Evolutionary conservation across 352 stramenopile genomes (phyloP), one percentile per base, ranked within the genome.

Genomic region (Pythium diclinum): DNA sequence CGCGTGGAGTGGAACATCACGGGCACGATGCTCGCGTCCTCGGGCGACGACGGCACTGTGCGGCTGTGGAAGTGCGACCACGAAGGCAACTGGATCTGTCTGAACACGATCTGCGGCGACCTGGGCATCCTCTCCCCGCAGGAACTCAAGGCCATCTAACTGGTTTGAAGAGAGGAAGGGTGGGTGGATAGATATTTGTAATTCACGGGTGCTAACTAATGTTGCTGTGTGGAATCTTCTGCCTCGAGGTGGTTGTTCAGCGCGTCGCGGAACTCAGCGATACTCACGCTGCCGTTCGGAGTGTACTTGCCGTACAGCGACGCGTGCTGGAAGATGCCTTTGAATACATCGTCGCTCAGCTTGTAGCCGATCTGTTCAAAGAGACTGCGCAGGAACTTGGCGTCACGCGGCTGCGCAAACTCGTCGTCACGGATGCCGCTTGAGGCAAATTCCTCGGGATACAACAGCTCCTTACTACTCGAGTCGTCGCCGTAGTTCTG

Each of bases 1-100:
- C 86, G 93, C 40, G 96, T 97, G 55, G 89, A 98, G 74, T 99
- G 94, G 94, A 98, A 98, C 67, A 87, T 99, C 44, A 98, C 96
- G 10, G 96, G 96, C 25, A 98, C 95, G 14, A 97, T 98, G 67
- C 72, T 99, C 52, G 94, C 94, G 32, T 97, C 87, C 49, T 97
- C 87, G 3, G 93, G 96, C 8, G 96, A 99, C 73, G 89, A 96
- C 57, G 95, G 95, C 54, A 95, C 92, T 14, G 90, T 99, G n/a
- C 83, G 93, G 53, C 85, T 99, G 71, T 99, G 93, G 94, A 97
- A 98, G 71, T 89, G 83, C 69, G 89, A 98, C 72, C 92, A 94
- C 61, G 76, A 95, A 34, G 89, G 91, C 53, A 87, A 91, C 53
- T 99, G 95, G 91, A 82, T 91, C 16, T 97, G 86, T 66, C 83